Evolutionary conservation across 495 filamentous ascomycete species (phyloP).

Genomic region (Penicillium lividum): DNA sequence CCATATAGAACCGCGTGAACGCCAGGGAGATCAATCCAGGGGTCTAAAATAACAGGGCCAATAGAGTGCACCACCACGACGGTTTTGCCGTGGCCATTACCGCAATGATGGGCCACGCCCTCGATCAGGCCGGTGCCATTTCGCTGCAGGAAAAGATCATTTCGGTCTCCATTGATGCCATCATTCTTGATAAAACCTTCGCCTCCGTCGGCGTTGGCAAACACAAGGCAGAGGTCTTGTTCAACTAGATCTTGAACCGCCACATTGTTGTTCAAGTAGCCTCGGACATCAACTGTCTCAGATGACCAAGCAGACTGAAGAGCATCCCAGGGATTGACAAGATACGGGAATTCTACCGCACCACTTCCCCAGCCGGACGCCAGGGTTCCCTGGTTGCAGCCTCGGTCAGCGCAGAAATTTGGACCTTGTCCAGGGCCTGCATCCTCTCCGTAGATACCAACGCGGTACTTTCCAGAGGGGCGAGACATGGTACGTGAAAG

Average conservation of each 20-base stretch:
- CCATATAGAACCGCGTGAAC: slow-evolving; percentile 84
- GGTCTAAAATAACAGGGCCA: slow-evolving; percentile 81
- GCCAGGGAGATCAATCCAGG: slow-evolving; percentile 77
- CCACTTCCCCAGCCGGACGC: slow-evolving; percentile 90
- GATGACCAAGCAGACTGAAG: slow-evolving; percentile 61
- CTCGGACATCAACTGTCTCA: slow-evolving; percentile 58
- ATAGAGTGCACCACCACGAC: slow-evolving; percentile 90
- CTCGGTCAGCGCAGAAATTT: slow-evolving; percentile 75
- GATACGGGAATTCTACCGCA: slow-evolving; percentile 82
- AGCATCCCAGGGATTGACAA: slow-evolving; percentile 69
- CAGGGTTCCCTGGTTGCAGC: slow-evolving; percentile 81
- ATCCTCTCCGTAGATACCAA: slow-evolving; percentile 87
- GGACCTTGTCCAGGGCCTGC: slow-evolving; percentile 67
- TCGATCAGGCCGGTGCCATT: slow-evolving; percentile 73
- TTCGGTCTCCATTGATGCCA: slow-evolving; percentile 77
- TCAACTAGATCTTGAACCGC: slow-evolving; percentile 36
- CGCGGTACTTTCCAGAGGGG: slow-evolving; percentile 44
- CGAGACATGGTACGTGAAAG: slow-evolving; percentile 56
- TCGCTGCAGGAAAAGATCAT: slow-evolving; percentile 75
- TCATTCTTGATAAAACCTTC: slow-evolving; percentile 65
- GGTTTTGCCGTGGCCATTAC: slow-evolving; percentile 63
- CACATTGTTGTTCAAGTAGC: slow-evolving; percentile 61
- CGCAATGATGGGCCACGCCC: slow-evolving; percentile 70
- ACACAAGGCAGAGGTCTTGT: slow-evolving; percentile 68
- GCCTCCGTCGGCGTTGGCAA: slow-evolving; percentile 62